Base-by-base conservation (phyloP, 805 yeast genomes). In the Pichia phayaonensis region DNA sequence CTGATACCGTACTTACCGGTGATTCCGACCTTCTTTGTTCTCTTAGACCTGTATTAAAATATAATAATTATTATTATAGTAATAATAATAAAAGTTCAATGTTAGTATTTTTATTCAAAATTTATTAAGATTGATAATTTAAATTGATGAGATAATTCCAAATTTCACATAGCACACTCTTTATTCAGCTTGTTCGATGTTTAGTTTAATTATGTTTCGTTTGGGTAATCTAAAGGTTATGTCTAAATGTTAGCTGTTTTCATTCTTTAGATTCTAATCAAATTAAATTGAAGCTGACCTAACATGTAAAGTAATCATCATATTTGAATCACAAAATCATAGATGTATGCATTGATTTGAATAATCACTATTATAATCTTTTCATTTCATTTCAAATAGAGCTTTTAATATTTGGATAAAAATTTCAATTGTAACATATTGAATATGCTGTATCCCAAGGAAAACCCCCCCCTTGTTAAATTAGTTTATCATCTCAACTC, bases 1-100 rank as follows among this genome's bases (percentile, higher is more conserved):
- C 99, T 90, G 81, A 94, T 97, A 89, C 99, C 99, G 85, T 89
- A 94, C 83, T 95, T 95, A 85, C 99, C 99, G 76, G 99, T 94
- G 84, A 94, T 94, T 79, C 99, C 99, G 76, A 94, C 99, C 89
- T 94, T 94, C 95, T 94, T 94, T 69, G 99, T 94, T 87, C 99
- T 92, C 81, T 95, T 94, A 79, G 99, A 87, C 99, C 96, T 89
- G 44, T 53, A 46, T 12, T 23, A 52, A 24, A 46, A 24, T 20
- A 44, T 26, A 42, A 8, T 15, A 16, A 26, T 26, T 7, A 24
- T 26, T 4, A 41, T 18, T 40, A 26, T 21, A 18, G 44, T n/a
- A 16, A 20, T 39, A 15, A 31, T 24, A 44, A 26, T 21, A 42
- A 43, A 15, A 36, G 8, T n/a, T 10, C 15, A 15, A 44, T 45